Conservation (phyloP, 768 basidiomycete species). For the Lactarius akahatsu region DNA sequence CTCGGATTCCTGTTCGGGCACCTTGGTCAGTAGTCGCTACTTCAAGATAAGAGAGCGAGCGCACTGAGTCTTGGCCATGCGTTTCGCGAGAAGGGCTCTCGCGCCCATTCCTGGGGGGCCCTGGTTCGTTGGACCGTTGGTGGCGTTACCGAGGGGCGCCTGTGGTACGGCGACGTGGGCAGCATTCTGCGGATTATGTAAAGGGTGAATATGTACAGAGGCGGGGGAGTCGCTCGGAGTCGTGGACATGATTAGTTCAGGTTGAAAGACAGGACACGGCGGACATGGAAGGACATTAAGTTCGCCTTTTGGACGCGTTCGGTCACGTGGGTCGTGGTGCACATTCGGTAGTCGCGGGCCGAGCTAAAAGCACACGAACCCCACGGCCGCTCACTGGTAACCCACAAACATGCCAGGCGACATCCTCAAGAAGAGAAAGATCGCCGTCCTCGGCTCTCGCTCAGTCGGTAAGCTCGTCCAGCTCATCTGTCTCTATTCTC, state of each 20-base stretch:
- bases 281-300: conserved; percentile 27
- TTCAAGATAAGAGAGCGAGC: conserved; percentile 36
- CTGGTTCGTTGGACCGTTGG: conserved; percentile 51
- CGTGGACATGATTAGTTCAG: conserved; percentile 47
- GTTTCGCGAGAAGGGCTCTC: conserved; percentile 91
- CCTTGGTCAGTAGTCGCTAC: not conserved
- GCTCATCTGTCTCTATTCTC: conserved; percentile 22
- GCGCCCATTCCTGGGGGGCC: conserved; percentile 71
- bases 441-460: conserved; percentile 83
- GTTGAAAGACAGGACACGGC: not conserved
- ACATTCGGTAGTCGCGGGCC: conserved; percentile 3
- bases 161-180: conserved; percentile 77
- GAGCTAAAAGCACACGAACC: not conserved
- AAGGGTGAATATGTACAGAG: conserved; percentile 62
- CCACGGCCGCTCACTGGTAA: not conserved
- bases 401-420: conserved; percentile 36
- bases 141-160: conserved; percentile 71
- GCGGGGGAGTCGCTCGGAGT: conserved; percentile 69
- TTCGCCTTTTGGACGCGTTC: conserved; percentile 28
- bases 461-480: conserved; percentile 68
- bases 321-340: conserved; percentile 2
- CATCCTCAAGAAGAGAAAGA: conserved; percentile 77
- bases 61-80: conserved; percentile 85
- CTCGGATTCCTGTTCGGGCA: conserved; percentile 67
- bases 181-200: conserved; percentile 82